Evolutionary conservation across 2,329 filamentous ascomycete genomes (phyloP).

Genomic region (Fusarium luffae): DNA sequence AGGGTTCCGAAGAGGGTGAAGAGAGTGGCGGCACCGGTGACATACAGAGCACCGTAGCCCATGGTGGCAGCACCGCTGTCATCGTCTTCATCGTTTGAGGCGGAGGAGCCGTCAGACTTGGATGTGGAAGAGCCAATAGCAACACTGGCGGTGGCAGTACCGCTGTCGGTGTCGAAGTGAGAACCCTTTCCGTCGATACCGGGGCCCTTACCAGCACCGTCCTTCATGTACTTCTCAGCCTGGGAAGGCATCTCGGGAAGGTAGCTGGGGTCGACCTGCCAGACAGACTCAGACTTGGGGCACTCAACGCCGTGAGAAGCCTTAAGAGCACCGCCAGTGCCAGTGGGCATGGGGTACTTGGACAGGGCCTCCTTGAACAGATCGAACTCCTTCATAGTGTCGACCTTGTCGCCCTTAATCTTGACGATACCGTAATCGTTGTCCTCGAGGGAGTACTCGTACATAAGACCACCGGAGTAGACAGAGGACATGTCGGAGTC

Average conservation of each 20-base stretch:
- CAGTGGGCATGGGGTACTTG: constrained; percentile 62
- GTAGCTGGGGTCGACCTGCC: constrained; percentile 62
- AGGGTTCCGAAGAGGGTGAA: constrained; percentile 55
- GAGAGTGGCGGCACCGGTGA: constrained; percentile 51
- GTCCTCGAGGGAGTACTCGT: constrained; percentile 88
- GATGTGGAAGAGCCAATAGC: constrained; percentile 49
- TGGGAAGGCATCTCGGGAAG: constrained; percentile 64
- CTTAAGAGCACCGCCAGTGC: constrained; percentile 60
- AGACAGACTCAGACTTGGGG: constrained; percentile 60
- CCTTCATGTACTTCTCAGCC: constrained; percentile 64
- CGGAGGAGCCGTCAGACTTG: constrained; percentile 34
- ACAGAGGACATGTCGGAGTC: constrained; percentile 82
- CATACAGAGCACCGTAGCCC: constrained; percentile 49
- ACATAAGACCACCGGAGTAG: constrained; percentile 96
- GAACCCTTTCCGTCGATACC: constrained; percentile 65
- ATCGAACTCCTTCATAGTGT: constrained; percentile 70
- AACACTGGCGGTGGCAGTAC: constrained; percentile 58
- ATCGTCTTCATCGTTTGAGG: constrained; percentile 40
- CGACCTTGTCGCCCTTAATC: constrained; percentile 66
- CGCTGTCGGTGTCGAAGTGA: constrained; percentile 61
- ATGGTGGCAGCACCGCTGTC: constrained; percentile 48
- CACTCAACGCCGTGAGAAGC: constrained; percentile 61
- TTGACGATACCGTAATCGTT: constrained; percentile 84
- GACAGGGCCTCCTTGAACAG: constrained; percentile 61
- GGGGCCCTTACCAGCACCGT: constrained; percentile 64